These are phyloP conservation scores for Sphagnum magellanicum DNA, from an alignment of 228 moss, liverwort and hornwort species.

Conservation along the genomic window DNA sequence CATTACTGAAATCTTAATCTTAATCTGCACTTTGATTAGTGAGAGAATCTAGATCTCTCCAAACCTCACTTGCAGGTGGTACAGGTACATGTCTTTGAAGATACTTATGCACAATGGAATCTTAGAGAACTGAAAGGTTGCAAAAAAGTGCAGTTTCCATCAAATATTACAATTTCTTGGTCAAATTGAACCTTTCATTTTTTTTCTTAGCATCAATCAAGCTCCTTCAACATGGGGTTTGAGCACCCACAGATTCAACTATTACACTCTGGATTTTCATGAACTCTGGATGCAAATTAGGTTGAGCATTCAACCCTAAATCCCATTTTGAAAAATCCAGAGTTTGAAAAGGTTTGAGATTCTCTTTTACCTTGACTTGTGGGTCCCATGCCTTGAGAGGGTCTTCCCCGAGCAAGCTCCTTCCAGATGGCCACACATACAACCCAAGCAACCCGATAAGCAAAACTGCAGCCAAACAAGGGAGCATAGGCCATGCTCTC, in stretches of 20 bases:
- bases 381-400: conserved; percentile 46
- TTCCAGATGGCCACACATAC: conserved; percentile 36
- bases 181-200: too few species aligned
- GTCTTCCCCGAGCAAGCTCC: conserved; percentile 43
- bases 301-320: background rate
- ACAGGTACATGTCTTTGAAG: too few species aligned
- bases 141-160: too few species aligned
- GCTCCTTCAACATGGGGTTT: background rate
- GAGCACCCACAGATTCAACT: background rate
- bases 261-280: background rate
- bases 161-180: too few species aligned
- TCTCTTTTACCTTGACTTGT: conserved; percentile 25
- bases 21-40: too few species aligned
- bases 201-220: background rate
- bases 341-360: conserved; percentile 12
- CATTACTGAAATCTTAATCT: too few species aligned
- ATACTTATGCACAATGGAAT: too few species aligned
- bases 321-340: background rate
- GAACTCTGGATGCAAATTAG: background rate
- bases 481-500: conserved; percentile 47
- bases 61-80: too few species aligned
- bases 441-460: conserved; percentile 37
- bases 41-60: too few species aligned
- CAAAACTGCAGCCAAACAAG: conserved; percentile 28
- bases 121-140: too few species aligned